Base-by-base conservation (phyloP, 2,329 filamentous ascomycete species). In the Colletotrichum theobromicola region DNA sequence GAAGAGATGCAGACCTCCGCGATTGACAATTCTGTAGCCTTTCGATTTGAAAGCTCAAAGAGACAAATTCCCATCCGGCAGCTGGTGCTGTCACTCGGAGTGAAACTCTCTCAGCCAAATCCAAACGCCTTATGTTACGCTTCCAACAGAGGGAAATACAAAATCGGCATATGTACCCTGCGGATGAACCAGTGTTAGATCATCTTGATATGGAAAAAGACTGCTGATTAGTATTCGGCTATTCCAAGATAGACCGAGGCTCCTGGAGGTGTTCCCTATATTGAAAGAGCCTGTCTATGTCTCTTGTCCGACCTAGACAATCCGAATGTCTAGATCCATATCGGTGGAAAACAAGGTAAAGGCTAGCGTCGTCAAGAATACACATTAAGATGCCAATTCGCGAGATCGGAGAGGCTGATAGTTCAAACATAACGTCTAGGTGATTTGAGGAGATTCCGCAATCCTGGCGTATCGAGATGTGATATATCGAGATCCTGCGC, bases 111-210 rank as follows among this genome's bases (percentile, higher is more conserved):
- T 63, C 34, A 4, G 60, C n/a, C 2, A 26, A 5, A 8, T 15
- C 1, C 21, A 63, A 2, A 24, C n/a, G n/a, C n/a, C n/a, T n/a
- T 7, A 1, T 3, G 13, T 24, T 13, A 26, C 2, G 8, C n/a
- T n/a, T 9, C 35, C 16, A 21, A 46, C 7, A 8, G 18, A 10
- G 4, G 35, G 60, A 12, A 63, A 63, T 3, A 63, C 60, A 2
- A 63, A 21, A 16, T 63, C 24, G 7, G 37, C 35, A 34, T 62
- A 62, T 3, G 60, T 63, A 24, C 30, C 13, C 3, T 12, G n/a
- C 21, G 60, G 60, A 21, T 63, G 46, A 2, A 35, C 24, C 21
- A 63, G 8, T 1, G 21, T 26, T 1, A 16, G 16, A 37, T 42
- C 60, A 15, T 28, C 8, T 12, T 16, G 32, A 35, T 34, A 16